These are phyloP conservation scores for Chytriomyces confervae DNA, from an alignment of 192 early-diverging fungal genomes.

Conservation along the genomic window DNA sequence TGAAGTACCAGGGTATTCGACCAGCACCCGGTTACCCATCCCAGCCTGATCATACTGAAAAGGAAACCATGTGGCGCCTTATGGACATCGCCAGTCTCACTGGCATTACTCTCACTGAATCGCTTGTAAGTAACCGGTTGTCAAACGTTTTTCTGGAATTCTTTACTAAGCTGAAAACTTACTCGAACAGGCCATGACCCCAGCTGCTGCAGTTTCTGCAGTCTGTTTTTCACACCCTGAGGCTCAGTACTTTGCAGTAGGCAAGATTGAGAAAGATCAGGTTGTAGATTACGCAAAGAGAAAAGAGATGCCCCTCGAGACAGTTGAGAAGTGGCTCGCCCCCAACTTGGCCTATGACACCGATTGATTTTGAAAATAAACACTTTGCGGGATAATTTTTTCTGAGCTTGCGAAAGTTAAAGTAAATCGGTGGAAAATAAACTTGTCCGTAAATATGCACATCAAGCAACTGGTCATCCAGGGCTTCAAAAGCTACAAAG, in stretches of 20 bases:
- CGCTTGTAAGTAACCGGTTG: conserved; percentile 53
- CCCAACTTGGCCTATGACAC: conserved; percentile 74
- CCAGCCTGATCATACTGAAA: conserved; percentile 95
- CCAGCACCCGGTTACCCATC: conserved; percentile 95
- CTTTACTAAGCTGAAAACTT: not conserved
- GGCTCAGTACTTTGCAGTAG: conserved; percentile 91
- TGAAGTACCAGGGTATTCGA: conserved; percentile 95
- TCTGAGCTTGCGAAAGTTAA: too few species aligned
- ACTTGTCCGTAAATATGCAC: not conserved
- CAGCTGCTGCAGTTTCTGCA: conserved; percentile 86
- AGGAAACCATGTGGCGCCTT: conserved; percentile 90
- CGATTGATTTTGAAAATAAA: conserved; percentile 37
- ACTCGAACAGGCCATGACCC: conserved; percentile 78
- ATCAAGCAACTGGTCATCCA: conserved; percentile 84
- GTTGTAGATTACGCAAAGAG: conserved; percentile 72
- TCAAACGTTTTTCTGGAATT: not conserved
- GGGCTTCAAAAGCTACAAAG: conserved; percentile 99
- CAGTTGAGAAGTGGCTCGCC: conserved; percentile 77
- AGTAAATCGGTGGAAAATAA: too few species aligned
- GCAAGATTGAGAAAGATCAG: conserved; percentile 93
- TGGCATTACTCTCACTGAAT: conserved; percentile 90
- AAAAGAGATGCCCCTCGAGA: conserved; percentile 67
- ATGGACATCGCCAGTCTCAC: conserved; percentile 79
- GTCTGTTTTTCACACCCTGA: conserved; percentile 77
- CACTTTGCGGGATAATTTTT: too few species aligned